Base-by-base conservation (phyloP, 768 basidiomycete species). In the Serendipita sp. region DNA sequence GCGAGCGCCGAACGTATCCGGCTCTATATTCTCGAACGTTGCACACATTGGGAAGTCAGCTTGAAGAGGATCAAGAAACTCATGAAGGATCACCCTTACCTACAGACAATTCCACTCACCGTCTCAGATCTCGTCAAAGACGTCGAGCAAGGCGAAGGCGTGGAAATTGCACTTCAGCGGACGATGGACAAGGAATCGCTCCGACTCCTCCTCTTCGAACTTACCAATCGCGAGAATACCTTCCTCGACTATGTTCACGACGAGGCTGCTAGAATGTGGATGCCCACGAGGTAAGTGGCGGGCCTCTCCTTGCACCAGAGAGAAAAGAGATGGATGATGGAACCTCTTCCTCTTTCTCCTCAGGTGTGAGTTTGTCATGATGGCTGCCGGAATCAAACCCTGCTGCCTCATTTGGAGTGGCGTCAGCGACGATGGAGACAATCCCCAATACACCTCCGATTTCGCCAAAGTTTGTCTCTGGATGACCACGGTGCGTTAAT, bases 401-500 rank as follows among this genome's bases (percentile, higher is more conserved):
- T 11, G 13, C 30, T 54, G 53, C 32, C 53, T 54, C 24, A 54
- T 54, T 32, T 54, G 53, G 53, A 54, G 53, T 54, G 53, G 53
- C 30, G 53, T 54, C 13, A 54, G 53, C 53, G 53, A 54, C 13
- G 53, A 54, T 32, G 30, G 30, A 15, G 53, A 54, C 53, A 28
- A 54, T 54, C 53, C 53, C 16, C 13, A 54, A 13, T 54, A 54
- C 1, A 28, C 11, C 15, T 15, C 53, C 11, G 53, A 54, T 30
- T 54, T 54, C 30, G 53, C 53, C 53, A 64, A 64, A 45, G 18
- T 45, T 45, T 45, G 45, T 64, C 63, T 45, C 15, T 64, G 63
- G 41, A 64, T 45, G 63, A 64, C 63, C 63, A 64, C 63, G 44
- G 63, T 64, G 44, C 45, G 37, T 64, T 37, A 45, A 10, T 11